Percentiles rank a stretch among this genome's conserved stretches.
Conservation (phyloP, 2,329 filamentous ascomycete genomes). For the Botrytis galanthina region DNA sequence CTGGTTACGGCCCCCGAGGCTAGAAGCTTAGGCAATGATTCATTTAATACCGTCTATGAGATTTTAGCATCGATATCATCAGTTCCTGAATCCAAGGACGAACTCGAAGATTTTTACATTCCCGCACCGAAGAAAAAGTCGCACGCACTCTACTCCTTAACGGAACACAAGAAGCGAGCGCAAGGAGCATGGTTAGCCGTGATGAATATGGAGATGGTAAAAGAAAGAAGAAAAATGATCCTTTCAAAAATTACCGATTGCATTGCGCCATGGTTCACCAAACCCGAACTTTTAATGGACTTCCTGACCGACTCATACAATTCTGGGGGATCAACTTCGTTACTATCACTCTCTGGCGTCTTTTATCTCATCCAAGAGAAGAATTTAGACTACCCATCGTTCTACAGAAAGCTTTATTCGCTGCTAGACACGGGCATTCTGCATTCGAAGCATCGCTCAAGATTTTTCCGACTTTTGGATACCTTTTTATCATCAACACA, state of each 20-base stretch:
- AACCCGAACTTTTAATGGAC: slow-evolving; percentile 88
- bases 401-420: slow-evolving; percentile 92
- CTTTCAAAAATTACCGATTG: slow-evolving; percentile 72
- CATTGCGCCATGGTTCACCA: slow-evolving; percentile 85
- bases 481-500: slow-evolving; percentile 89
- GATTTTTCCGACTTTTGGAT: slow-evolving; percentile 89
- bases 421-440: slow-evolving; percentile 81
- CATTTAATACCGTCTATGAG: slow-evolving; percentile 58
- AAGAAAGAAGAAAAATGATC: slow-evolving; percentile 75
- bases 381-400: slow-evolving; percentile 93
- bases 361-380: slow-evolving; percentile 92
- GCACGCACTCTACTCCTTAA: slow-evolving; percentile 62
- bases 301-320: slow-evolving; percentile 96
- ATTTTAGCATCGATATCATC: slow-evolving; percentile 67
- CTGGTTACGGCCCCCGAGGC: slow-evolving; percentile 37
- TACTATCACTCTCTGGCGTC: slow-evolving; percentile 86
- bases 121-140: slow-evolving; percentile 64
- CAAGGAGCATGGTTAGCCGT: slow-evolving; percentile 86
- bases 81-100: slow-evolving; percentile 64
- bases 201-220: slow-evolving; percentile 63
- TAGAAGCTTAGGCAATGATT: slow-evolving; percentile 29
- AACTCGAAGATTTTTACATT: slow-evolving; percentile 68
- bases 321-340: slow-evolving; percentile 77
- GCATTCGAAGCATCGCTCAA: slow-evolving; percentile 90
- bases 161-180: slow-evolving; percentile 72